These are phyloP conservation scores for Cyclotella cryptica DNA, from an alignment of 108 stramenopile species.

Conservation along the genomic window DNA sequence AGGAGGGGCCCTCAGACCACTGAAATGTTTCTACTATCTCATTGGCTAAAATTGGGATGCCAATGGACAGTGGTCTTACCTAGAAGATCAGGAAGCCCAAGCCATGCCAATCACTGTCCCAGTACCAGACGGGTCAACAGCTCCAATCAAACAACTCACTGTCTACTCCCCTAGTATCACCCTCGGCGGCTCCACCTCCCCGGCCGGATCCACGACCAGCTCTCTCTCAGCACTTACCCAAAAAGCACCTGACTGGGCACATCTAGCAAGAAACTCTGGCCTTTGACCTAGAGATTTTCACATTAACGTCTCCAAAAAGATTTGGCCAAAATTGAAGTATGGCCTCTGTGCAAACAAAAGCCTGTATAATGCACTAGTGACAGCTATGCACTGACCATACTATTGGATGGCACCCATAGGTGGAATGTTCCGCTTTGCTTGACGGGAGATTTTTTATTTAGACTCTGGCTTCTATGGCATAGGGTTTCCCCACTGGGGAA, in stretches of 20 bases:
- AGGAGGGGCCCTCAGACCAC: no score
- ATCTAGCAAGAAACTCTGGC: neutral
- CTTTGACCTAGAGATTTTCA: slow-evolving; percentile 1
- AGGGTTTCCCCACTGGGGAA: neutral
- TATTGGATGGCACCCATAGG: neutral
- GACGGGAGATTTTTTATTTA: neutral
- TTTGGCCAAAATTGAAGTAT: slow-evolving; percentile 12
- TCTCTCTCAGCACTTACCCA: no score
- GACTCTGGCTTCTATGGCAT: slow-evolving; percentile 8
- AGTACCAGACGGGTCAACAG: neutral
- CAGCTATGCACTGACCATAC: neutral
- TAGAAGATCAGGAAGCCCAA: no score
- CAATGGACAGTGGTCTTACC: slow-evolving; percentile 18
- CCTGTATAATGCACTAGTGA: neutral
- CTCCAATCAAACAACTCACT: neutral
- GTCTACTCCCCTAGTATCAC: neutral
- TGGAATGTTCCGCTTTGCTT: neutral
- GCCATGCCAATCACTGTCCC: no score
- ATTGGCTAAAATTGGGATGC: no score
- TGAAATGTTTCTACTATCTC: no score
- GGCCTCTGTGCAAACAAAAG: slow-evolving; percentile 2
- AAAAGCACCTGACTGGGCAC: neutral
- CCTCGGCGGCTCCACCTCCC: slow-evolving; percentile 12
- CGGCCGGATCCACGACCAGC: neutral
- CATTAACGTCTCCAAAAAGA: neutral